Evolutionary conservation across 2,329 filamentous ascomycete species (phyloP).

Genomic region (Verticillium isaacii): DNA sequence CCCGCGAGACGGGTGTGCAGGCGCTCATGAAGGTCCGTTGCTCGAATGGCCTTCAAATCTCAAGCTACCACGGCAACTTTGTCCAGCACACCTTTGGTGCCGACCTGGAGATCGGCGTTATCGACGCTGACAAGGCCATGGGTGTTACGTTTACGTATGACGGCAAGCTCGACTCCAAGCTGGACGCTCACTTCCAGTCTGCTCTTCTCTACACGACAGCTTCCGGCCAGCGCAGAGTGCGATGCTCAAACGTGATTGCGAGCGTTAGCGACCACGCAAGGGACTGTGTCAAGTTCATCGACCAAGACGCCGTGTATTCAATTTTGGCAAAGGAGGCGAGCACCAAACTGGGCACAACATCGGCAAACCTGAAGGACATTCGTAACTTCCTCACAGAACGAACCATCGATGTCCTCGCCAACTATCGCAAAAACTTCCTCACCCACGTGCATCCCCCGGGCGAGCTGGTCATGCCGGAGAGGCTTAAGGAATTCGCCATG

Average conservation of each 20-base stretch:
- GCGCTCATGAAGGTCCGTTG: constrained; percentile 98
- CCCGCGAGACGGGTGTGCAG: constrained; percentile 89
- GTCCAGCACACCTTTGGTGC: constrained; percentile 92
- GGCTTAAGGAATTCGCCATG: constrained; percentile 95
- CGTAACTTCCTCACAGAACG: constrained; percentile 81
- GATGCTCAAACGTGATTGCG: constrained; percentile 90
- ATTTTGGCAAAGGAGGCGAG: constrained; percentile 92
- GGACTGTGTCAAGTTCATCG: constrained; percentile 86
- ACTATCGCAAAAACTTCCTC: constrained; percentile 89
- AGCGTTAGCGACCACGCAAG: constrained; percentile 82
- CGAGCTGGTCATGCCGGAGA: constrained; percentile 91
- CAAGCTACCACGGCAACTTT: constrained; percentile 94
- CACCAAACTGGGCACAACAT: constrained; percentile 70
- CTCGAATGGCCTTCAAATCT: constrained; percentile 90
- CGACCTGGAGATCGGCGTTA: constrained; percentile 86
- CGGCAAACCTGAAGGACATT: constrained; percentile 75
- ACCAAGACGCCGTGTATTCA: constrained; percentile 87
- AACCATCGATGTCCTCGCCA: constrained; percentile 85
- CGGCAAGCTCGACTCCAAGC: constrained; percentile 92
- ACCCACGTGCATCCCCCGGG: constrained; percentile 78
- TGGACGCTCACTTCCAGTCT: constrained; percentile 96
- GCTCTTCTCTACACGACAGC: constrained; percentile 93
- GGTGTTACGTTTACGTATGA: constrained; percentile 92
- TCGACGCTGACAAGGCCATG: constrained; percentile 91
- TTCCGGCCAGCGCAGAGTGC: constrained; percentile 79